Conservation (phyloP, 148 eudicot species). For the Chenopodium suecicum region DNA sequence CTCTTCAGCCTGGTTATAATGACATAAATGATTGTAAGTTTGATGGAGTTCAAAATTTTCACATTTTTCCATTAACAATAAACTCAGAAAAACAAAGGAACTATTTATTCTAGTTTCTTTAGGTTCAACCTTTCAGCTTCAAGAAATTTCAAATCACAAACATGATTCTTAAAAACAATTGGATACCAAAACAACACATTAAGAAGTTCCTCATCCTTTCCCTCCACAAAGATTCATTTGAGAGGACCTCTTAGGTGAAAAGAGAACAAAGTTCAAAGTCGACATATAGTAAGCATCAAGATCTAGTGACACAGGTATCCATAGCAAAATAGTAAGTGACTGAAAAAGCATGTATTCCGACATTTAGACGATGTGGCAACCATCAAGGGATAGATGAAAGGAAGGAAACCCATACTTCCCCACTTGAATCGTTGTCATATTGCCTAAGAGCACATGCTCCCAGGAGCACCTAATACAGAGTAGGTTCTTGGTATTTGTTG, state of each 20-base stretch:
- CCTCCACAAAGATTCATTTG: background rate
- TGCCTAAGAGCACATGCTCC: background rate
- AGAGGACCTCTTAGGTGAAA: background rate
- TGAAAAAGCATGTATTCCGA: background rate
- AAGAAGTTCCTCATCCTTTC: background rate
- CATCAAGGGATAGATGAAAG: background rate
- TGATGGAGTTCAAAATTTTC: background rate
- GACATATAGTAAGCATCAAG: background rate
- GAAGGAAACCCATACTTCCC: background rate
- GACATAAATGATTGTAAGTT: constrained; percentile 1
- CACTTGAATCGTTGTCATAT: background rate
- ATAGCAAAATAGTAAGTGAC: background rate
- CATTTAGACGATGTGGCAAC: background rate
- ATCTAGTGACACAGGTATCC: background rate
- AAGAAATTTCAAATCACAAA: background rate
- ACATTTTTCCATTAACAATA: background rate
- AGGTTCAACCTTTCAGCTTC: background rate
- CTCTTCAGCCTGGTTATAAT: constrained; percentile 84
- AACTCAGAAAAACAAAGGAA: background rate
- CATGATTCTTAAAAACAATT: background rate
- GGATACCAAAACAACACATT: background rate
- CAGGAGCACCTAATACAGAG: background rate
- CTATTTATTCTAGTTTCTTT: background rate
- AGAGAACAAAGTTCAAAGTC: background rate
- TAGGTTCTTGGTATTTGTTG: background rate